phyloP scores from a whole-genome alignment of 352 stramenopile species.

The Globisporangium middletonii region DNA sequence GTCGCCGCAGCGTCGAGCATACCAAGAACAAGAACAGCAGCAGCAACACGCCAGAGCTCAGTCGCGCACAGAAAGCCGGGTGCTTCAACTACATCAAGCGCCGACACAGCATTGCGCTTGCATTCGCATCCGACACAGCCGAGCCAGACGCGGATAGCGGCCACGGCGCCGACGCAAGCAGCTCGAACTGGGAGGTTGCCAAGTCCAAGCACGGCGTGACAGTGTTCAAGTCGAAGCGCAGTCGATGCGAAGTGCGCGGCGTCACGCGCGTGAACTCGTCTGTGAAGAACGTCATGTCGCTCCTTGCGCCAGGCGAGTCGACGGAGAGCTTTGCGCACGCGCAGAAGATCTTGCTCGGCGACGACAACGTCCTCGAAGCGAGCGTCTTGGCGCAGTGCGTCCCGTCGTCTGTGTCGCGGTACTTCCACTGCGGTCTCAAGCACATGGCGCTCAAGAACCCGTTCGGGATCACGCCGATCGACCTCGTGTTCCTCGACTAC shows the following conservation, averaged over 20 bases:
- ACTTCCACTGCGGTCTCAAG: slow-evolving; percentile 82
- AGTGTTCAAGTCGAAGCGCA: slow-evolving; percentile 62
- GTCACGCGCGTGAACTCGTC: slow-evolving; percentile 71
- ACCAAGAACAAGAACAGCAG: background rate
- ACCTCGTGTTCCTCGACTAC: slow-evolving; percentile 83
- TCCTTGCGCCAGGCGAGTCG: slow-evolving; percentile 49
- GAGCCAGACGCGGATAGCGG: background rate
- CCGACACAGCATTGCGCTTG: slow-evolving; percentile 60
- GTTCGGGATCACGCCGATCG: slow-evolving; percentile 51
- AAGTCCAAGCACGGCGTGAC: slow-evolving; percentile 72
- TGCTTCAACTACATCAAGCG: slow-evolving; percentile 83
- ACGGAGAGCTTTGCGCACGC: slow-evolving; percentile 50
- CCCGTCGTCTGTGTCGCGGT: slow-evolving; percentile 40
- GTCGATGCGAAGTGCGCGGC: slow-evolving; percentile 64
- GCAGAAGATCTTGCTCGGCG: slow-evolving; percentile 54
- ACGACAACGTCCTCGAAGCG: slow-evolving; percentile 60
- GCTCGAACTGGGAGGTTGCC: slow-evolving; percentile 46
- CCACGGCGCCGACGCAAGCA: slow-evolving; percentile 7
- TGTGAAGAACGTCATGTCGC: slow-evolving; percentile 78
- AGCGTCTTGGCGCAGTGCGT: slow-evolving; percentile 63
- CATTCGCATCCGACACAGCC: slow-evolving; percentile 43
- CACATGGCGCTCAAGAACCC: slow-evolving; percentile 80
- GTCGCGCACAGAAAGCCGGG: slow-evolving; percentile 61
- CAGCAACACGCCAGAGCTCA: slow-evolving; percentile 22
- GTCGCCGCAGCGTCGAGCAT: slow-evolving; percentile 16